These are phyloP conservation scores for Emydomyces testavorans DNA, from an alignment of 2,329 filamentous ascomycete species.

Conservation along the genomic window DNA sequence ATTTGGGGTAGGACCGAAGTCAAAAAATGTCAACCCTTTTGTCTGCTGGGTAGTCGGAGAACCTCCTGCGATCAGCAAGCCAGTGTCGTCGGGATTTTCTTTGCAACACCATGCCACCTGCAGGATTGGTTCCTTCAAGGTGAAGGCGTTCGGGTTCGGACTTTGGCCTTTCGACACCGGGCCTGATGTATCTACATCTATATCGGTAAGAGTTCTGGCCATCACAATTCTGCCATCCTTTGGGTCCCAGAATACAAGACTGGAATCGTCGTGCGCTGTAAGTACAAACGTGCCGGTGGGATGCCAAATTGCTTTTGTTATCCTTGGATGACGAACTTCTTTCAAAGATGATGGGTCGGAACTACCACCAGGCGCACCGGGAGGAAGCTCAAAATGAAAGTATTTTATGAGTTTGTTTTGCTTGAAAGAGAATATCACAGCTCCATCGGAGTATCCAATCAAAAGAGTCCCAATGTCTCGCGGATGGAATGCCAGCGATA, in stretches of 20 bases:
- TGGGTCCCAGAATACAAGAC: slow-evolving; percentile 85
- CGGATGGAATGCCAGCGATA: slow-evolving; percentile 76
- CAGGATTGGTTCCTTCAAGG: slow-evolving; percentile 60
- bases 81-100: slow-evolving; percentile 81
- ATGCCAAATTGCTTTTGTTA: slow-evolving; percentile 86
- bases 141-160: slow-evolving; percentile 41
- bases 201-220: slow-evolving; percentile 67
- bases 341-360: slow-evolving; percentile 52
- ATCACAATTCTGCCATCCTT: slow-evolving; percentile 76
- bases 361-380: slow-evolving; percentile 70
- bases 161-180: slow-evolving; percentile 26
- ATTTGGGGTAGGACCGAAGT: slow-evolving; percentile 75
- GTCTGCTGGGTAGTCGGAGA: slow-evolving; percentile 53
- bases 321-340: slow-evolving; percentile 54
- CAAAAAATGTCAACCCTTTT: slow-evolving; percentile 77
- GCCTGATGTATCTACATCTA: slow-evolving; percentile 58
- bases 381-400: slow-evolving; percentile 71
- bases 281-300: slow-evolving; percentile 82
- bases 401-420: slow-evolving; percentile 67
- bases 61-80: slow-evolving; percentile 74
- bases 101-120: slow-evolving; percentile 90
- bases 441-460: slow-evolving; percentile 81
- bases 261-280: slow-evolving; percentile 81
- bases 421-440: slow-evolving; percentile 89
- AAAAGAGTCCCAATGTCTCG: slow-evolving; percentile 83